Percentiles rank a stretch among this genome's conserved stretches.
These are phyloP conservation scores for Scopulariopsis brevicaulis DNA, from an alignment of 2,329 filamentous ascomycete genomes.

Conservation along the genomic window DNA sequence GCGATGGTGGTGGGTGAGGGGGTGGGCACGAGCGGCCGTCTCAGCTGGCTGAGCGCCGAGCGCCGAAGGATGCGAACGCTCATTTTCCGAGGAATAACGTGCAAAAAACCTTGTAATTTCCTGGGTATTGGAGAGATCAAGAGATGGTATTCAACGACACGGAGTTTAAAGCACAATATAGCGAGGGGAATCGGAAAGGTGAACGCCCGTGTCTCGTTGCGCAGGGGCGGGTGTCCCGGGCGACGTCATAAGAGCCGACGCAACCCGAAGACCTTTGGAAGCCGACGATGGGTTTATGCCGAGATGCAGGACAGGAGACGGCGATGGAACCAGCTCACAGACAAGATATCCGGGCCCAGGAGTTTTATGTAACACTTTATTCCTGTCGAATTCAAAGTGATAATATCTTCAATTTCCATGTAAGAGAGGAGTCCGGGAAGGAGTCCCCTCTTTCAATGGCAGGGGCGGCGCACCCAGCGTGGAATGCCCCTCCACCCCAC, in stretches of 20 bases:
- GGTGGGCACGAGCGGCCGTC: conserved; percentile 9
- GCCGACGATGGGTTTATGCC: background rate
- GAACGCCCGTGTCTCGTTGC: conserved; percentile 3
- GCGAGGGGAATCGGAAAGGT: background rate
- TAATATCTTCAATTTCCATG: background rate
- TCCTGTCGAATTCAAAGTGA: too few relatives aligned
- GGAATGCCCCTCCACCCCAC: background rate
- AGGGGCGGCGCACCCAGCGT: background rate
- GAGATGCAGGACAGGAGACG: background rate
- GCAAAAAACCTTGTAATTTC: background rate
- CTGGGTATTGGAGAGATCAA: background rate
- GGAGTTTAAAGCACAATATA: background rate
- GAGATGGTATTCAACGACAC: background rate
- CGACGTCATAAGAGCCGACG: conserved; percentile 22
- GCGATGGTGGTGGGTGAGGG: conserved; percentile 5
- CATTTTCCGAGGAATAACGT: conserved; percentile 12
- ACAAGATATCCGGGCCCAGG: too few relatives aligned
- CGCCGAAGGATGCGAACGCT: conserved; percentile 19
- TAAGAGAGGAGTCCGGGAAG: background rate
- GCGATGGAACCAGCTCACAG: background rate
- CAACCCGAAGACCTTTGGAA: conserved; percentile 5
- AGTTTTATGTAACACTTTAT: too few relatives aligned
- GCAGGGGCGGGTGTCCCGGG: conserved; percentile 6
- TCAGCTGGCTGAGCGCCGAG: conserved; percentile 11
- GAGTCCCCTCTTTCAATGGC: background rate